These are phyloP conservation scores for Stachybotrys elegans DNA, from an alignment of 2,329 filamentous ascomycete species.

Conservation along the genomic window DNA sequence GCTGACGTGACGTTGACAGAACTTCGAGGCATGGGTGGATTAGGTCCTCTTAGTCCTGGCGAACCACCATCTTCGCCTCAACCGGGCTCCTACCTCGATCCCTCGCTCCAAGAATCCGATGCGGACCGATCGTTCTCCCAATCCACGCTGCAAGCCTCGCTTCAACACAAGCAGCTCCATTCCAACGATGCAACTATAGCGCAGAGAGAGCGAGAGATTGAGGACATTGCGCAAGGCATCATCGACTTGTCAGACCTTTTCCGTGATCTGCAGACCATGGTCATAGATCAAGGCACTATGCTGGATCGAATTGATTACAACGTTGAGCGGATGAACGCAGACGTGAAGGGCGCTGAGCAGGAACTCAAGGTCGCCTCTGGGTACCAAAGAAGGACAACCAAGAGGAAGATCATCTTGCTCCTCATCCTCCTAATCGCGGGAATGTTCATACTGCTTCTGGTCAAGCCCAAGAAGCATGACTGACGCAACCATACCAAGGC, in stretches of 20 bases:
- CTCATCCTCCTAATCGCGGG: slow-evolving; percentile 78
- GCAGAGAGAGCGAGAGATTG: slow-evolving; percentile 93
- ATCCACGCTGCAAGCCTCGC: slow-evolving; percentile 76
- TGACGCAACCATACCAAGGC: slow-evolving; percentile 14
- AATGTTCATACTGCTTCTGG: slow-evolving; percentile 75
- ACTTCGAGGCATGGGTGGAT: slow-evolving; percentile 65
- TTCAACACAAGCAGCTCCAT: slow-evolving; percentile 60
- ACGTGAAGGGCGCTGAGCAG: slow-evolving; percentile 89
- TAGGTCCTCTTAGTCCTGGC: slow-evolving; percentile 41
- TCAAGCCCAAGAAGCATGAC: slow-evolving; percentile 66
- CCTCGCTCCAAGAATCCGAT: slow-evolving; percentile 87
- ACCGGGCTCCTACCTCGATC: slow-evolving; percentile 63
- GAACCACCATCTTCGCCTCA: slow-evolving; percentile 51
- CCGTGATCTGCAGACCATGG: slow-evolving; percentile 92
- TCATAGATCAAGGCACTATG: slow-evolving; percentile 87
- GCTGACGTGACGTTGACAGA: slow-evolving; percentile 42
- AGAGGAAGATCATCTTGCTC: slow-evolving; percentile 89
- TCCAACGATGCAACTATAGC: slow-evolving; percentile 80
- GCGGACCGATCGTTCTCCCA: slow-evolving; percentile 90
- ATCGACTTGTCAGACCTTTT: slow-evolving; percentile 97
- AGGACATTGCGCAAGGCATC: slow-evolving; percentile 96
- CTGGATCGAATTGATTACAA: slow-evolving; percentile 97
- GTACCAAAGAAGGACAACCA: slow-evolving; percentile 84
- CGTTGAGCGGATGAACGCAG: slow-evolving; percentile 88
- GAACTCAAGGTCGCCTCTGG: slow-evolving; percentile 84